Base-by-base conservation (phyloP, 2,329 filamentous ascomycete genomes). In the Zymoseptoria pseudotritici region DNA sequence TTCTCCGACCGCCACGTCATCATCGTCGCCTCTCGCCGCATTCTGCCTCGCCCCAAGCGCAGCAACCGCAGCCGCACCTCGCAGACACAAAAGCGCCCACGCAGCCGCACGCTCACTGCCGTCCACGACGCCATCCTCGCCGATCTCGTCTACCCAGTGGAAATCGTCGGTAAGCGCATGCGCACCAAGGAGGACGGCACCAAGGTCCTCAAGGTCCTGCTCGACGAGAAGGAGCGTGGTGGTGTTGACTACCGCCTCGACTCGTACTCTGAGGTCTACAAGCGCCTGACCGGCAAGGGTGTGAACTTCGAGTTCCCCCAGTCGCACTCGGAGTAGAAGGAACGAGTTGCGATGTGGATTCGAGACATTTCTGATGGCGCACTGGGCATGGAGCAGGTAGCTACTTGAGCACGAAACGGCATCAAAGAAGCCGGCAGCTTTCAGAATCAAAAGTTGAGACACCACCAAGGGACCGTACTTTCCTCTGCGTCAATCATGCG, bases 1-100 rank as follows among this genome's bases (percentile, higher is more conserved):
- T 99, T 99, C 91, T 97, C 94, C 69, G 94, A 99, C 86, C 94
- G 94, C 82, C 94, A 99, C 82, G 94, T 99, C 80, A 85, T 99
- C 80, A 91, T 99, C 87, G 89, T 99, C 74, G 94, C 94, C 74
- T 95, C 93, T 77, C 94, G 94, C 86, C 94, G 94, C 81, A 99
- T 99, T 76, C 86, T 99, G 66, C 93, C 94, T 79, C 91, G 92
- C 80, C 94, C 94, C 80, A 97, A 97, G 90, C 92, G 93, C 79
- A 96, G 91, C 79, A 91, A 88, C 84, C 92, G 91, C 83, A 91
- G 89, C 72, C 93, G 94, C 85, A 92, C 92, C 83, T 90, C 84
- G 78, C 92, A 94, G 82, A 97, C 87, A 77, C 94, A 99, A 87
- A 97, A 97, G 91, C 93, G 94, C 72, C 94, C 94, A 73, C 91